Base-by-base conservation (phyloP, 2,329 filamentous ascomycete genomes). In the Aspergillus spinulosporus region DNA sequence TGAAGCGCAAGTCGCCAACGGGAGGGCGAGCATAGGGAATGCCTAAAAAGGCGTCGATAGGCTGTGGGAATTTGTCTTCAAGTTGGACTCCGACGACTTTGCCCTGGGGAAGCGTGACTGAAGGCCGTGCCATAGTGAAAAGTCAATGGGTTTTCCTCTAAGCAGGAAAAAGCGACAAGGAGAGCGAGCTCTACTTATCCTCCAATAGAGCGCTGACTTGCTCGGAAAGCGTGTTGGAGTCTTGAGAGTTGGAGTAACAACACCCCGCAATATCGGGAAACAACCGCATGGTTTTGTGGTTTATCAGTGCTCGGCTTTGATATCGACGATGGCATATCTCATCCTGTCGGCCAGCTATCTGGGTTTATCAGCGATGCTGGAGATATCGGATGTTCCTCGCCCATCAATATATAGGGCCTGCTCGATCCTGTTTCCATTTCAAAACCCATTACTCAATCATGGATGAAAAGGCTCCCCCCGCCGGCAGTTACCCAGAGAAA, bases 41-140 rank as follows among this genome's bases (percentile, higher is more conserved):
- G 2, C 57, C 49, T 0, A 78, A 67, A 60, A 83, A 83, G 4
- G 69, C 69, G 31, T 74, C 71, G 3, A 73, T 55, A 1, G 64
- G 53, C n/a, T 64, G 57, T 2, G 62, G 62, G 53, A 71, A 59
- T n/a, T 55, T 56, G 5, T 66, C 59, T 5, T 60, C 52, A 5
- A 69, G 48, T 7, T 58, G 63, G 3, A 58, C 67, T 12, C 72
- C 72, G 5, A 73, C 49, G 4, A 72, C 53, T 1, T 59, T 68
- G 3, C 72, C 72, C 52, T 72, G 72, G 3, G 57, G 48, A 26
- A 72, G 58, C 3, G 29, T 47, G 28, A 59, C 47, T 5, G 56
- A 56, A 15, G 60, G 60, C 5, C 58, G 56, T 50, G 28, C 26
- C 26, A 36, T 37, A 59, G 87, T 82, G 26, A 28, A 28, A 4